Conservation (phyloP, 805 yeast species). For the Kockiozyma suomiensis region DNA sequence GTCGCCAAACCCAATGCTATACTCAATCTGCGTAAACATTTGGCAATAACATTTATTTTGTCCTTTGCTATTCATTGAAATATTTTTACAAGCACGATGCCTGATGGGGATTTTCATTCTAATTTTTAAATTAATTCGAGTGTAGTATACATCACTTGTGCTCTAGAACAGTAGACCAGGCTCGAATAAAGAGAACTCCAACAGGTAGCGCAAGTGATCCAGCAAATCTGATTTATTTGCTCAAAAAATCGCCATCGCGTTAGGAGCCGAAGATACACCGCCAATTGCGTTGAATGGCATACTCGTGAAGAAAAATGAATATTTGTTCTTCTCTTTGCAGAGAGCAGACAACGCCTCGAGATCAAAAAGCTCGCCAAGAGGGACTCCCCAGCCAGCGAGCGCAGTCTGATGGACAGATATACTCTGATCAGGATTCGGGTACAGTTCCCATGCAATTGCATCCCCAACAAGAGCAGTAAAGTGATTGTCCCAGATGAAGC, state of each 20-base stretch:
- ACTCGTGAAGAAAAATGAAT: constrained; percentile 40
- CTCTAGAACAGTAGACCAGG: no score
- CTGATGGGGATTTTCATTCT: no score
- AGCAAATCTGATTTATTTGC: not conserved
- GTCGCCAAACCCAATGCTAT: not conserved
- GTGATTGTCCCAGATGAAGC: constrained; percentile 40
- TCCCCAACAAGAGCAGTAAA: constrained; percentile 40
- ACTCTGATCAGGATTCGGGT: constrained; percentile 28
- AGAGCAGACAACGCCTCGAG: constrained; percentile 39
- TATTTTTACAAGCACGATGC: no score
- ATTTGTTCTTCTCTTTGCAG: constrained; percentile 37
- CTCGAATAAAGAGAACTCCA: no score
- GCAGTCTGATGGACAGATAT: constrained; percentile 36
- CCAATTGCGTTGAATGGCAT: constrained; percentile 42
- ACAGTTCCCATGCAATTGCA: constrained; percentile 37
- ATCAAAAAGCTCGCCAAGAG: constrained; percentile 43
- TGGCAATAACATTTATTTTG: no score
- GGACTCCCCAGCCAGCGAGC: constrained; percentile 44
- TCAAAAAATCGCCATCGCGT: constrained; percentile 49
- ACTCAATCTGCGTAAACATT: not conserved
- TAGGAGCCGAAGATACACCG: constrained; percentile 44
- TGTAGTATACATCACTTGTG: no score
- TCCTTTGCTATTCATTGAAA: no score
- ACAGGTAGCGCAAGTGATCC: no score
- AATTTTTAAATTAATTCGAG: no score